Evolutionary conservation across 2,329 filamentous ascomycete genomes (phyloP).

Genomic region (Thielaviopsis ethacetica): DNA sequence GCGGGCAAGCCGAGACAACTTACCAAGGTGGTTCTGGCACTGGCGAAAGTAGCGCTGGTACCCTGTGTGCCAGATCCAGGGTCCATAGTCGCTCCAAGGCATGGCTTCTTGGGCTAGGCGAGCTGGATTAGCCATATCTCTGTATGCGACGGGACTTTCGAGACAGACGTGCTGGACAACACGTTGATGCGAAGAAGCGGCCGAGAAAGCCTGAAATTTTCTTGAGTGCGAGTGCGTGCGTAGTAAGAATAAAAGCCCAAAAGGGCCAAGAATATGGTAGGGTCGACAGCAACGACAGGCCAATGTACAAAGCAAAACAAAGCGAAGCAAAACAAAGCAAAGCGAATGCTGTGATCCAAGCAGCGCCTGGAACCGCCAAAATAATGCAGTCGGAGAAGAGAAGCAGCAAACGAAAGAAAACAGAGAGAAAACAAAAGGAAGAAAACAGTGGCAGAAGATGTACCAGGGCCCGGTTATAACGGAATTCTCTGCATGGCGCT

Average conservation of each 20-base stretch:
- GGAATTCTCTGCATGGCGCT: neutral
- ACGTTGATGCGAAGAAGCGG: too few species aligned
- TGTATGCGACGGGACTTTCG: neutral
- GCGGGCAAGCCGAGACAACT: constrained; percentile 1
- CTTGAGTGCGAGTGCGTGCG: too few species aligned
- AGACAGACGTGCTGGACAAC: too few species aligned
- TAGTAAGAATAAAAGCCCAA: too few species aligned
- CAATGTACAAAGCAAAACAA: neutral
- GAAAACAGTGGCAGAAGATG: neutral
- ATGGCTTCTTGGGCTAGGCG: neutral
- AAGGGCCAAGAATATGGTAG: too few species aligned
- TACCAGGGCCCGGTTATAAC: neutral
- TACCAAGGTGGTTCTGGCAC: constrained; percentile 18
- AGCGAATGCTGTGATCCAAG: neutral
- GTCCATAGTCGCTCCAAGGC: constrained; percentile 11
- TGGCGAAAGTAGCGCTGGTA: constrained; percentile 18
- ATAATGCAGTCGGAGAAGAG: too few species aligned
- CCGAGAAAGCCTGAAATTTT: too few species aligned
- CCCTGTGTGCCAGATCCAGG: constrained; percentile 18
- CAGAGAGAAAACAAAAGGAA: neutral
- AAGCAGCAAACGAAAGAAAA: neutral
- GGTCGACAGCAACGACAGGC: too few species aligned
- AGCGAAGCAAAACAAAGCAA: neutral
- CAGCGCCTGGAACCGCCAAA: neutral
- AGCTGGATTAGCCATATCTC: neutral